Percentiles rank a stretch among this genome's conserved stretches.
phyloP scores from a whole-genome alignment of 2,329 filamentous ascomycete species.

The Aspergillus hortae region DNA sequence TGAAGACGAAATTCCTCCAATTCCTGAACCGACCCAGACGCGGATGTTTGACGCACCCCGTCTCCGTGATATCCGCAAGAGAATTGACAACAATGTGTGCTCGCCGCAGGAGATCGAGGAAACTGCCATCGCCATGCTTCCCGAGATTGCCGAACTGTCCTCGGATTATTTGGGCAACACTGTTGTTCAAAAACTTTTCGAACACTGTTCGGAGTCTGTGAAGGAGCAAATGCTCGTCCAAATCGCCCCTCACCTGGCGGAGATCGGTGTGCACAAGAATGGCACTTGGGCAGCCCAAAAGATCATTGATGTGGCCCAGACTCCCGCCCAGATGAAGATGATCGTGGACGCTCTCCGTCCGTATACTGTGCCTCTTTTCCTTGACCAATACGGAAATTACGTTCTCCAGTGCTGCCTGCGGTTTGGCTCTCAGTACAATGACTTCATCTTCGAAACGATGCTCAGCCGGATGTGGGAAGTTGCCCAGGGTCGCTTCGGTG shows the following conservation, averaged over 20 bases:
- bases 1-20: slow-evolving; percentile 78
- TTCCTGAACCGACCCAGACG: slow-evolving; percentile 83
- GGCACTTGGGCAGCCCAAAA: slow-evolving; percentile 99
- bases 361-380: slow-evolving; percentile 85
- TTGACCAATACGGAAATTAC: slow-evolving; percentile 98
- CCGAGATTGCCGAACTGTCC: slow-evolving; percentile 89
- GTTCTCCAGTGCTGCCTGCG: slow-evolving; percentile 95
- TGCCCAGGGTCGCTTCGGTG: slow-evolving; percentile 87
- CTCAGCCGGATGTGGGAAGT: slow-evolving; percentile 90
- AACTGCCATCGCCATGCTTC: slow-evolving; percentile 89
- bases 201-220: slow-evolving; percentile 85
- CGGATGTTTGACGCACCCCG: slow-evolving; percentile 91
- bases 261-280: slow-evolving; percentile 98
- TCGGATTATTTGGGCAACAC: slow-evolving; percentile 98
- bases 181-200: slow-evolving; percentile 98
- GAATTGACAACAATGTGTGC: slow-evolving; percentile 92
- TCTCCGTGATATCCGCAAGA: slow-evolving; percentile 91
- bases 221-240: slow-evolving; percentile 87
- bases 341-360: slow-evolving; percentile 81
- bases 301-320: slow-evolving; percentile 95
- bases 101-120: slow-evolving; percentile 84
- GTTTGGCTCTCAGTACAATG: slow-evolving; percentile 82
- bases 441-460: slow-evolving; percentile 99
- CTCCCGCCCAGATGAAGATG: slow-evolving; percentile 72
- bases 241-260: slow-evolving; percentile 86